Evolutionary conservation across 2,329 filamentous ascomycete species (phyloP).

Genomic region (Fusarium austroafricanum): DNA sequence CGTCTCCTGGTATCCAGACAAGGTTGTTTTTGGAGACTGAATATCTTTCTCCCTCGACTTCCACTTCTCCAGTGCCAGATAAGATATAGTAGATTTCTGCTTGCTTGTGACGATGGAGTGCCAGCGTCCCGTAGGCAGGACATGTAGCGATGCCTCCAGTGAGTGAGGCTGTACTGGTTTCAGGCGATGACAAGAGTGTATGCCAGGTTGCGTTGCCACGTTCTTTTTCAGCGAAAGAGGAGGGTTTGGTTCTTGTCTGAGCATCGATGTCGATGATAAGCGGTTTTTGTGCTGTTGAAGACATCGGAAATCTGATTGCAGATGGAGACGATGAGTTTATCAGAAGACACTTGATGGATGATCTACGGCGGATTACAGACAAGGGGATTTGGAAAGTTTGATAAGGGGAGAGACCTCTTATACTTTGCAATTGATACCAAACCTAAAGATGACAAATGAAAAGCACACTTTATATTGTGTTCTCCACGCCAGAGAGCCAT

Average conservation of each 20-base stretch:
- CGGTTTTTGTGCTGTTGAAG: not conserved
- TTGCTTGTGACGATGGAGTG: conserved; percentile 44
- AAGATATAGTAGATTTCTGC: conserved; percentile 46
- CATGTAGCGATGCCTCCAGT: conserved; percentile 41
- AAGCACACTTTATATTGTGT: not conserved
- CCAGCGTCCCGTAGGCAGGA: conserved; percentile 33
- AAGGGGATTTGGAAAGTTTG: not conserved
- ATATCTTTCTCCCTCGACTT: conserved; percentile 32
- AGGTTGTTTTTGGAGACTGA: conserved; percentile 32
- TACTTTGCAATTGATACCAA: not conserved
- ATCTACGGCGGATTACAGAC: accelerated
- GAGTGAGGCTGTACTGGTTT: conserved; percentile 21
- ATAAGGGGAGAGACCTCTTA: not conserved
- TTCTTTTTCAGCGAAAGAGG: conserved; percentile 18
- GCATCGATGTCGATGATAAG: conserved; percentile 22
- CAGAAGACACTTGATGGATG: not conserved
- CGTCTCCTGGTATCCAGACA: conserved; percentile 42
- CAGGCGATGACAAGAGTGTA: conserved; percentile 34
- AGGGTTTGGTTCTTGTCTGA: not conserved
- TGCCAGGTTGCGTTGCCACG: conserved; percentile 41
- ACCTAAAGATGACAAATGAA: not conserved
- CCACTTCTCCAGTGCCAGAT: conserved; percentile 37
- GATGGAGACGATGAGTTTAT: not conserved
- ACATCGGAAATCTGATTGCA: not conserved
- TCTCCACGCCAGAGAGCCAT: not conserved